These are phyloP conservation scores for Madurella mycetomatis DNA, from an alignment of 2,329 filamentous ascomycete genomes.

Conservation along the genomic window DNA sequence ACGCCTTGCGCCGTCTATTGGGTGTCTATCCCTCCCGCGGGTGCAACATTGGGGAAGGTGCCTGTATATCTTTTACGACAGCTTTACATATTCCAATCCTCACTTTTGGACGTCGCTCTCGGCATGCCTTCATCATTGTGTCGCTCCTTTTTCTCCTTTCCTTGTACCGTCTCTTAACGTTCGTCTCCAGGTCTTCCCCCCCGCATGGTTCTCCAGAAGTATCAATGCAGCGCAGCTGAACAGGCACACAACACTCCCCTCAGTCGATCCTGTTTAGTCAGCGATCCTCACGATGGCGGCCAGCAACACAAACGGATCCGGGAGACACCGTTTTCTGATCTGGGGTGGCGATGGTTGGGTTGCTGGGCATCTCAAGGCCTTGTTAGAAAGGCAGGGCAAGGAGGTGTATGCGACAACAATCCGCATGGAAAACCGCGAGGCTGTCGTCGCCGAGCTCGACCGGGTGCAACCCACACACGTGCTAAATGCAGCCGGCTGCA, in stretches of 20 bases:
- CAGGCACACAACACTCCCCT: background rate
- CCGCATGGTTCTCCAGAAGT: background rate
- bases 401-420: conserved; percentile 56
- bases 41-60: too few species aligned
- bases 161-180: background rate
- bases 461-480: conserved; percentile 61
- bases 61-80: too few species aligned
- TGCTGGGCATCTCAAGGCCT: conserved; percentile 54
- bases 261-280: background rate
- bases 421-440: conserved; percentile 60
- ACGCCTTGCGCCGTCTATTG: background rate
- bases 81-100: too few species aligned
- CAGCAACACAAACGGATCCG: conserved; percentile 28
- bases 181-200: background rate
- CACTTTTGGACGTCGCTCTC: too few species aligned
- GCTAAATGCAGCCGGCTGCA: conserved; percentile 62
- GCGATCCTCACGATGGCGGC: conserved; percentile 25
- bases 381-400: conserved; percentile 57
- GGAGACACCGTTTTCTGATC: conserved; percentile 51
- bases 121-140: too few species aligned
- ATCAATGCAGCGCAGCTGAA: background rate
- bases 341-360: conserved; percentile 63
- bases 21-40: background rate
- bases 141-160: background rate
- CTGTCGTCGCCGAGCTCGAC: conserved; percentile 53